Base-by-base conservation (phyloP, 306 rosid genomes). In the Fragaria ananassa region DNA sequence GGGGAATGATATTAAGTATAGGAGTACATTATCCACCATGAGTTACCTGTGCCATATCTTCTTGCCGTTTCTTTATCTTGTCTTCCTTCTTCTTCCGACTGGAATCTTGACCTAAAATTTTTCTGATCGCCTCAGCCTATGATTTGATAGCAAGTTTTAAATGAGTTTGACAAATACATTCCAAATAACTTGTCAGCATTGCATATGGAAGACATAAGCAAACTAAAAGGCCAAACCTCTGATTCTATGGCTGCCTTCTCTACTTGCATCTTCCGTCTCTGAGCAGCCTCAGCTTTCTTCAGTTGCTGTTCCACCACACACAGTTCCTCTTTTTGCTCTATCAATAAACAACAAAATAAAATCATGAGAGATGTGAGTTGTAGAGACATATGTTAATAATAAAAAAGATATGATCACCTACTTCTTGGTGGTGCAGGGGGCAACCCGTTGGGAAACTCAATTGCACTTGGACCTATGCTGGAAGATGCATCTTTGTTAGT, bases 191-290 rank as follows among this genome's bases (percentile, higher is more conserved):
- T 17, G 10, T 4, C 19, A 60, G 56, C 53, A 57, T 41, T 41
- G 2, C 25, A 41, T n/a, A 42, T 2, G 34, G 15, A 25, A 74
- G 42, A 68, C 46, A 21, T 14, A 41, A 66, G 23, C 23, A 34
- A 35, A 17, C 4, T 19, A 68, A 37, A 3, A 11, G 15, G 66
- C 47, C 83, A 77, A 80, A 88, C 90, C 92, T 88, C 92, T 3
- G 92, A 84, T 72, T 88, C 92, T 76, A 76, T 78, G 46, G 92
- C 81, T 37, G 92, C 92, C 87, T 79, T 86, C 73, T 82, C 93
- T 14, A 83, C 84, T 81, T 86, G 93, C 83, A 84, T 81, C 79
- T 80, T 86, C 6, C 93, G 89, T 81, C 80, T 82, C 81, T 84
- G 81, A 74, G 88, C 89, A 63, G 90, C 89, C 85, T 86, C 90